phyloP scores from a whole-genome alignment of 768 basidiomycete genomes.

The Cantharellus cinnabarinus region DNA sequence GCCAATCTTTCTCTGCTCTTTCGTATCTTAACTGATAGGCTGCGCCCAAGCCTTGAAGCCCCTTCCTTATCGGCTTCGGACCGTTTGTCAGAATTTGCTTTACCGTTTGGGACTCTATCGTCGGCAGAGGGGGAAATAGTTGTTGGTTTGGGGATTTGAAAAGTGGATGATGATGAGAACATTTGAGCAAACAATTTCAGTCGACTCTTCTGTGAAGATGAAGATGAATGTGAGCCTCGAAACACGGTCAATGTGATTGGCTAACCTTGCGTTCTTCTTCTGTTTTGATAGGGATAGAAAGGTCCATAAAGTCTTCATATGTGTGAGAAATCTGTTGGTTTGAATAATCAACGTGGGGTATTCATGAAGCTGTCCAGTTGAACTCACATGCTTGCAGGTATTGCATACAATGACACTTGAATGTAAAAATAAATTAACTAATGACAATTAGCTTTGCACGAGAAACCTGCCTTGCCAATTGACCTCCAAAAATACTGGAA shows the following conservation, averaged over 20 bases:
- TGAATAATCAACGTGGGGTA: background rate
- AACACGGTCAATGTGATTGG: background rate
- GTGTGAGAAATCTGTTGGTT: constrained; percentile 43
- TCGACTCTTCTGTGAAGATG: constrained; percentile 23
- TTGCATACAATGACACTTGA: constrained; percentile 73
- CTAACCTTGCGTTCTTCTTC: constrained; percentile 50
- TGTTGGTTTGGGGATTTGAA: too few species aligned
- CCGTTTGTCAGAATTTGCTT: too few species aligned
- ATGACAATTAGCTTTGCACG: background rate
- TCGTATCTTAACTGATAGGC: too few species aligned
- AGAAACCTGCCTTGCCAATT: constrained; percentile 23
- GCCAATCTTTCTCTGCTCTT: too few species aligned
- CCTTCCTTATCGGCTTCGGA: too few species aligned
- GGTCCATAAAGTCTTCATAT: constrained; percentile 86
- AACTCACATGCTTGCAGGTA: constrained; percentile 63
- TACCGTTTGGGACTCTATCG: too few species aligned
- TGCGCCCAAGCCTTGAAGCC: too few species aligned
- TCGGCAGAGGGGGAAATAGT: too few species aligned
- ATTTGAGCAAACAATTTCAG: constrained; percentile 54
- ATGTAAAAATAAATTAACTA: background rate
- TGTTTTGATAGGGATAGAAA: constrained; percentile 71
- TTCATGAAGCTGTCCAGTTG: background rate
- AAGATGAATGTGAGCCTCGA: constrained; percentile 12
- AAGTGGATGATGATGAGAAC: background rate
- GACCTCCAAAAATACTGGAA: constrained; percentile 81